Conservation (phyloP, 2,329 filamentous ascomycete species). For the Fusarium vanettenii region DNA sequence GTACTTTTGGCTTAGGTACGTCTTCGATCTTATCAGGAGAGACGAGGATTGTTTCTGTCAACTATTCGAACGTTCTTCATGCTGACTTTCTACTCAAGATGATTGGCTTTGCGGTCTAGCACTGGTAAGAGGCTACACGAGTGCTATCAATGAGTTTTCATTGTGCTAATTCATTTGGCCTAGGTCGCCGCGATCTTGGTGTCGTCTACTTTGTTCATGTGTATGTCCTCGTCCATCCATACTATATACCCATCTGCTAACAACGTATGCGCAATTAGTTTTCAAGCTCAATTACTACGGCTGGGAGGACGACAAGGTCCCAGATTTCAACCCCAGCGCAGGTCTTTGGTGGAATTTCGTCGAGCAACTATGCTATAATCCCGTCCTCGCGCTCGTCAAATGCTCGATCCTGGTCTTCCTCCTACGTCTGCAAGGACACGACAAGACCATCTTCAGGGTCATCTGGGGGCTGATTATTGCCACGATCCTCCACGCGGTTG, state of each 20-base stretch:
- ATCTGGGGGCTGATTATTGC: constrained; percentile 41
- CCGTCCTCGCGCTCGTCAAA: constrained; percentile 58
- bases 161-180: neutral
- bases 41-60: neutral
- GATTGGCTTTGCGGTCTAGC: neutral
- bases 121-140: neutral
- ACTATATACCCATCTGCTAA: neutral
- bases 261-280: neutral
- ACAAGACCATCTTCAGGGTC: constrained; percentile 34
- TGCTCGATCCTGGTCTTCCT: constrained; percentile 58
- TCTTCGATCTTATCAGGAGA: constrained; percentile 14
- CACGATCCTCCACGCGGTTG: constrained; percentile 44
- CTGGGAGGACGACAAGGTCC: constrained; percentile 39
- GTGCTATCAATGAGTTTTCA: neutral
- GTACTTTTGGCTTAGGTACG: constrained; percentile 41
- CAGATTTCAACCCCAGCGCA: constrained; percentile 27
- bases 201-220: constrained; percentile 30
- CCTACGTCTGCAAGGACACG: constrained; percentile 54
- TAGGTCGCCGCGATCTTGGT: constrained; percentile 30
- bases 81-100: neutral
- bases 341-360: constrained; percentile 52
- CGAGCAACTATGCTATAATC: constrained; percentile 57
- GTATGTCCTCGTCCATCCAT: neutral
- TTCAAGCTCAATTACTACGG: constrained; percentile 51
- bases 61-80: neutral